These are phyloP conservation scores for Naematelia aurantialba DNA, from an alignment of 768 basidiomycete species.

Conservation along the genomic window DNA sequence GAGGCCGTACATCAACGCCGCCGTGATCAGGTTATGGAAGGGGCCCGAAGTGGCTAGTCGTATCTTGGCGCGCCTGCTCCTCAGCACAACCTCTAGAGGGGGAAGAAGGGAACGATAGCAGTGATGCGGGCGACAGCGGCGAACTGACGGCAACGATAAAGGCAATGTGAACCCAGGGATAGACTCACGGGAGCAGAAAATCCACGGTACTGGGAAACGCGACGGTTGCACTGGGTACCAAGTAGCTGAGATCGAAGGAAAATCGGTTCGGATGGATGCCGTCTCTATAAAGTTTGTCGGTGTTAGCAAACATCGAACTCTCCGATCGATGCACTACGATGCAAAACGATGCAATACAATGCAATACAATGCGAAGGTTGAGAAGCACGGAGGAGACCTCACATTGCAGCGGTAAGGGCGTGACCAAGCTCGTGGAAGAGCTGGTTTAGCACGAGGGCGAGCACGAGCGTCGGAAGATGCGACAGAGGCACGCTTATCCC, in stretches of 20 bases:
- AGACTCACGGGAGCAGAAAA: conserved; percentile 51
- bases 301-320: no score
- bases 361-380: no score
- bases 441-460: conserved; percentile 63
- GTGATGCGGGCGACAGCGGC: conserved; percentile 37
- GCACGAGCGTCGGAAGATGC: conserved; percentile 65
- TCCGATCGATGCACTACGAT: no score
- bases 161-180: background rate
- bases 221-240: conserved; percentile 74
- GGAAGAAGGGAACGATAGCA: background rate
- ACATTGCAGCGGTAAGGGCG: conserved; percentile 71
- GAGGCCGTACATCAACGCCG: conserved; percentile 44
- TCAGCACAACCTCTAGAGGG: background rate
- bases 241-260: conserved; percentile 61
- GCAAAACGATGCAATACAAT: no score
- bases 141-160: no score
- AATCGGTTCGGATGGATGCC: conserved; percentile 61
- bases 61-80: conserved; percentile 42
- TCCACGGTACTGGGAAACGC: conserved; percentile 57
- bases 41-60: conserved; percentile 70
- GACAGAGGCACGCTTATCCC: conserved; percentile 73
- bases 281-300: no score
- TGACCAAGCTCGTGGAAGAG: conserved; percentile 78
- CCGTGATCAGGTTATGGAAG: conserved; percentile 70
- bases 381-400: conserved; percentile 40